A percentile compares a stretch with the other conserved stretches of the same genome.
Conservation (phyloP, 2,329 filamentous ascomycete genomes). For the Paecilomyces sp. region DNA sequence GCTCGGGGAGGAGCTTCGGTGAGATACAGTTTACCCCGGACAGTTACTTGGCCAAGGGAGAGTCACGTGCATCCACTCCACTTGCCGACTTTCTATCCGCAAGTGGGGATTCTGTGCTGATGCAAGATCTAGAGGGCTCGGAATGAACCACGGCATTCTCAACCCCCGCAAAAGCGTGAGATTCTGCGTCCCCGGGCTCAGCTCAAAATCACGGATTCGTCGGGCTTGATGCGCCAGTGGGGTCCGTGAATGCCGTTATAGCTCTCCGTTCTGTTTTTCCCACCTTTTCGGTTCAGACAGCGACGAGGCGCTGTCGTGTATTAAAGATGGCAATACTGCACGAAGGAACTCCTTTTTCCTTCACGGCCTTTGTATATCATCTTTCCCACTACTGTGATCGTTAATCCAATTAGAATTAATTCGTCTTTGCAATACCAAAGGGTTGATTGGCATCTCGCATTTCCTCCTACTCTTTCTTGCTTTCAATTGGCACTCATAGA, state of each 20-base stretch:
- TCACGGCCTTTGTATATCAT: background rate
- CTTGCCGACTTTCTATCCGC: constrained; percentile 23
- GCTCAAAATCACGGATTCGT: background rate
- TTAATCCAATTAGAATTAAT: background rate
- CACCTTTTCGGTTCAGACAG: background rate
- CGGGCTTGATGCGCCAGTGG: background rate
- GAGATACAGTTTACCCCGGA: background rate
- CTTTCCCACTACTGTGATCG: background rate
- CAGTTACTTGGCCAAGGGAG: constrained; percentile 7
- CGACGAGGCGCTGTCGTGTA: background rate
- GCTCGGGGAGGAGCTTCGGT: background rate
- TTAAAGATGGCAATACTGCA: background rate
- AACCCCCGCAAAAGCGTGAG: constrained; percentile 2
- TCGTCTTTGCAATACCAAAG: background rate
- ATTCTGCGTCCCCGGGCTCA: constrained; percentile 10
- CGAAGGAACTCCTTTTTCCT: background rate
- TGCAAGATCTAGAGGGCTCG: constrained; percentile 6
- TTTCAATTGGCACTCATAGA: constrained; percentile 2
- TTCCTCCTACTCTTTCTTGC: constrained; percentile 4
- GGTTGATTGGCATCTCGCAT: background rate
- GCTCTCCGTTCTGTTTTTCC: constrained; percentile 15
- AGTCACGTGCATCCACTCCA: constrained; percentile 22
- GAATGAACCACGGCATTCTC: constrained; percentile 20
- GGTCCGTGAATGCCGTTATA: constrained; percentile 25
- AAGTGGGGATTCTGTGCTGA: background rate